Evolutionary conservation across 2,329 filamentous ascomycete genomes (phyloP), one percentile per base, ranked within the genome.

Genomic region (Ascochyta pisi): DNA sequence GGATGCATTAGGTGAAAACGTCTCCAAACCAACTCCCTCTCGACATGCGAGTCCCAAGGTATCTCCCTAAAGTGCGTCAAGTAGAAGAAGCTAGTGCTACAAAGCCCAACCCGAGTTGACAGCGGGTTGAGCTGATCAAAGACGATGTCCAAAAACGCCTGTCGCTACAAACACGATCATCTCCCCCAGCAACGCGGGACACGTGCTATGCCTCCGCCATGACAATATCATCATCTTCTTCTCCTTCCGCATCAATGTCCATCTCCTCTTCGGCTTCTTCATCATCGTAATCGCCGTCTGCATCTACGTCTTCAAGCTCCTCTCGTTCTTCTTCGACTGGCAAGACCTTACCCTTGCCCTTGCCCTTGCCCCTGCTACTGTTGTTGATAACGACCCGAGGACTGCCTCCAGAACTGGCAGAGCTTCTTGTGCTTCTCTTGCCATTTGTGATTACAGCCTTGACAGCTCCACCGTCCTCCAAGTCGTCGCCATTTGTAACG

Each of bases 401-500:
- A 54, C 68, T 76, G 9, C 63, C 62, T 10, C 65, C 66, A 6
- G 66, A 66, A 56, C 70, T 70, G 19, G 64, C 73, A 7, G 66
- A 65, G 60, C 70, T 70, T 33, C 73, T 52, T 54, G 67, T 70
- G 31, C 67, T 66, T 51, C 73, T 48, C 43, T 68, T 54, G 9
- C 73, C 65, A 57, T 73, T 61, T 2, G 66, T 53, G 9, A 54
- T 26, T 3, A 63, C 49, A 2, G 66, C 54, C 42, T 70, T 73
- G 22, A 70, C 71, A 7, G 68, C 70, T 7, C 68, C 71, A 9
- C 71, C 66, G 16, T 73, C 70, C 29, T 65, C 67, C 2, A 62
- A 62, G 6, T 71, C 70, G 16, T 72, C 70, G 10, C 71, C 73
- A 27, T 75, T 77, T 0, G 73, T 67, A 12, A 78, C 70, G 31